Evolutionary conservation across 305 asterid genomes (phyloP), one percentile per base, ranked within the genome.

Genomic region (Plantago rigida): DNA sequence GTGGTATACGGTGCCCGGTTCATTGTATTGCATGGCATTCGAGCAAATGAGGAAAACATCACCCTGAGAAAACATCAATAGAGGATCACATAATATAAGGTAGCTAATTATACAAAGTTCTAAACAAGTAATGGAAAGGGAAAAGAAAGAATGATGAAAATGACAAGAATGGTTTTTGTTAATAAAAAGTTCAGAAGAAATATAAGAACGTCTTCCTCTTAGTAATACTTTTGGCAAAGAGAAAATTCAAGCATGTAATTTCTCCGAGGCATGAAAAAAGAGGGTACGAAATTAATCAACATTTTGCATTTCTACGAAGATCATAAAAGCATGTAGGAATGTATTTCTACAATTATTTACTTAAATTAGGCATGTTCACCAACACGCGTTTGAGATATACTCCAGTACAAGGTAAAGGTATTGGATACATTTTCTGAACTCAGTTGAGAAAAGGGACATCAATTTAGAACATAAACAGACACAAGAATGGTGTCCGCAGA

Each of bases 1-100:
- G 74, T 87, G 41, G 71, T 89, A 93, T 75, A 93, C 59, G 50
- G 99, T 87, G 73, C 85, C 95, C 0, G 97, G 82, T 39, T 89
- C 81, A 81, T 93, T 93, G 75, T 93, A 93, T 71, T 80, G 87
- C 99, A 94, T 94, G 51, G 97, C 96, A 10, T 94, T 94, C 51
- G 94, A 78, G 70, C 97, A 87, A 72, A 94, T 84, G 68, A 85
- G 88, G 71, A 73, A 84, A 60, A 94, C 71, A 71, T 94, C 97
- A 71, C 83, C 76, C 99, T 92, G 93, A 75, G 76, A 14, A 28
- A 55, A 47, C 54, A 71, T 52, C 28, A 29, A 46, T 15, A 66
- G 19, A 39, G 44, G 48, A 52, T 12, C 46, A 36, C 62, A 52
- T n/a, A 51, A n/a, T 53, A 55, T 51, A 14, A n/a, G 48, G 28